A percentile compares a stretch with the other conserved stretches of the same genome.
Evolutionary conservation across 768 basidiomycete genomes (phyloP).

Genomic region (Strobilomyces echinocephalus): DNA sequence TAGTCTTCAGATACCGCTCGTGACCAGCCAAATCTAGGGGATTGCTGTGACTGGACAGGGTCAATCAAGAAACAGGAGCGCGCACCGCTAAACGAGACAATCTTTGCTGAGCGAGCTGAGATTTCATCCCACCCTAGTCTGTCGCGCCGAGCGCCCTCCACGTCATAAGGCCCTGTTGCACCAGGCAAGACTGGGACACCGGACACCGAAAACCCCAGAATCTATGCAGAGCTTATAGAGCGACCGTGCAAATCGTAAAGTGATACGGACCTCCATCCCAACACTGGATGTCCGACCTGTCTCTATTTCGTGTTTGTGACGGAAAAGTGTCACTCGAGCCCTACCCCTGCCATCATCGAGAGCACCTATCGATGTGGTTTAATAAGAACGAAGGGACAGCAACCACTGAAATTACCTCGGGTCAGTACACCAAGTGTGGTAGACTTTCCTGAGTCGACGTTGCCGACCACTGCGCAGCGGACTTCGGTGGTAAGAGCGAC

Average conservation of each 20-base stretch:
- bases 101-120: constrained; percentile 80
- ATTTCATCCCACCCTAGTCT: constrained; percentile 97
- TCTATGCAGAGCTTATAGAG: constrained; percentile 40
- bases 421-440: constrained; percentile 94
- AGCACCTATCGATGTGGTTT: constrained; percentile 41
- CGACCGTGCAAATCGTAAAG: background rate
- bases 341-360: constrained; percentile 79
- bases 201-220: constrained; percentile 77
- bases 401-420: constrained; percentile 50
- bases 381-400: constrained; percentile 15
- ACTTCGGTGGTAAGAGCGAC: constrained; percentile 85
- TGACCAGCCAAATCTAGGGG: constrained; percentile 86
- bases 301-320: constrained; percentile 97
- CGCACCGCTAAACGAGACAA: constrained; percentile 86
- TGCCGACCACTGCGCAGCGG: constrained; percentile 93
- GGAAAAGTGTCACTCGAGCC: constrained; percentile 83
- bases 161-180: constrained; percentile 49
- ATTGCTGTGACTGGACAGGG: background rate
- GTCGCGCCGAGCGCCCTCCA: constrained; percentile 69
- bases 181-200: constrained; percentile 78
- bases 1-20: constrained; percentile 89
- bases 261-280: constrained; percentile 82
- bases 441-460: constrained; percentile 91
- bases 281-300: constrained; percentile 93
- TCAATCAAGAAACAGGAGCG: background rate